phyloP scores from a whole-genome alignment of 805 yeast genomes.

The Ogataea nakhonphanomensis region DNA sequence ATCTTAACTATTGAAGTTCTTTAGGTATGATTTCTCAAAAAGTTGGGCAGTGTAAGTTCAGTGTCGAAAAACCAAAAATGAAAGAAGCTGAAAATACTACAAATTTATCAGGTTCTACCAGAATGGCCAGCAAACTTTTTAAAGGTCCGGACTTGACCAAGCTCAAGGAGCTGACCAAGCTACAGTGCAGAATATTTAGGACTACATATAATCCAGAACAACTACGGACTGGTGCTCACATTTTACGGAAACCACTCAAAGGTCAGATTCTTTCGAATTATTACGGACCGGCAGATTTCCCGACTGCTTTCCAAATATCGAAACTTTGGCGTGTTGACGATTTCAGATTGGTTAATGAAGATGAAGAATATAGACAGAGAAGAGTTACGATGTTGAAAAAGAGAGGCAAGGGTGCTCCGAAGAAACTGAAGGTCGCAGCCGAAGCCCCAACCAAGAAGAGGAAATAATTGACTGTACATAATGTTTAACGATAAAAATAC shows the following conservation, averaged over 20 bases:
- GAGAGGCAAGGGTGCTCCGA: constrained; percentile 88
- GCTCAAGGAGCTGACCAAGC: constrained; percentile 52
- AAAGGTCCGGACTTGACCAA: constrained; percentile 41
- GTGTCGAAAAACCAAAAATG: no score
- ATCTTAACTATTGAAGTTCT: not conserved
- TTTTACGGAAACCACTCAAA: constrained; percentile 60
- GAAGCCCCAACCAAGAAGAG: constrained; percentile 34
- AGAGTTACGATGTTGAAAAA: constrained; percentile 66
- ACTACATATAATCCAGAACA: constrained; percentile 65
- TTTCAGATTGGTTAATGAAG: constrained; percentile 55
- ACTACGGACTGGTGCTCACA: constrained; percentile 69
- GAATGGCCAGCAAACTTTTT: constrained; percentile 8
- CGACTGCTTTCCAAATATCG: constrained; percentile 44
- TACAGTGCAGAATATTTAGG: constrained; percentile 65
- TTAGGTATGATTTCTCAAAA: not conserved
- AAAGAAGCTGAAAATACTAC: constrained; percentile 15
- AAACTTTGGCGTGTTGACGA: constrained; percentile 25
- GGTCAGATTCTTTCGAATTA: constrained; percentile 71
- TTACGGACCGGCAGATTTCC: constrained; percentile 71
- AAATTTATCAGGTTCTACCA: constrained; percentile 3
- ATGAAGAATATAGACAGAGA: constrained; percentile 64
- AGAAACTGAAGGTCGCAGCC: constrained; percentile 56
- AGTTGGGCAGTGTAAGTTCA: constrained; percentile 3
- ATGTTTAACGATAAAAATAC: not conserved
- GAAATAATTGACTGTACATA: constrained; percentile 30